Percentiles rank a stretch among this genome's conserved stretches.
Conservation (phyloP, 139 green algal genomes). For the Deuterostichococcus epilithicus region DNA sequence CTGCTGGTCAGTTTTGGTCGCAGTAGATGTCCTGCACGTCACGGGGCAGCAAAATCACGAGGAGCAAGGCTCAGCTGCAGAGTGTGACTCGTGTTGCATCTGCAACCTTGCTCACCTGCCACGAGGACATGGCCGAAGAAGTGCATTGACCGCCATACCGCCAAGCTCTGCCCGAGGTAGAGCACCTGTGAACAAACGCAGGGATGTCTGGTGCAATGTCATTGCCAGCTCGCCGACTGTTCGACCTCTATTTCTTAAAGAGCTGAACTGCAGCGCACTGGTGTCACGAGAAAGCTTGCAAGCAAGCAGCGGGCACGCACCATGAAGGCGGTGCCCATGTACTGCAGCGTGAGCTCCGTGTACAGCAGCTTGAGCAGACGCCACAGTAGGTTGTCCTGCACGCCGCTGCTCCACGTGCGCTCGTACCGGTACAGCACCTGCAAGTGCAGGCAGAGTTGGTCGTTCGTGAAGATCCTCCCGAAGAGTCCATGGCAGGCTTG, state of each 20-base stretch:
- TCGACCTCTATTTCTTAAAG: neutral
- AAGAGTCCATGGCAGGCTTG: neutral
- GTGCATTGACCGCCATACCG: constrained; percentile 37
- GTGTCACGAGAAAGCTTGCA: neutral
- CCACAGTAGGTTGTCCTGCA: constrained; percentile 20
- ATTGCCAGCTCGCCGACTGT: neutral
- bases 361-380: constrained; percentile 29
- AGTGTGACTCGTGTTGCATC: too few species aligned
- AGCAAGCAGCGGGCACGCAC: constrained; percentile 10
- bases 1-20: too few species aligned
- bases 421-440: constrained; percentile 38
- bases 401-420: constrained; percentile 6
- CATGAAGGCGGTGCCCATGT: constrained; percentile 40
- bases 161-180: constrained; percentile 15
- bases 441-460: neutral
- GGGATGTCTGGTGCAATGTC: neutral
- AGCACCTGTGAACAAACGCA: constrained; percentile 27
- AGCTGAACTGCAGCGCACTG: neutral
- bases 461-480: too few species aligned
- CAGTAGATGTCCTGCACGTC: too few species aligned
- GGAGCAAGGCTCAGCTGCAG: too few species aligned
- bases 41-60: too few species aligned
- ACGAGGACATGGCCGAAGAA: constrained; percentile 40
- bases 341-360: constrained; percentile 41
- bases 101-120: neutral